Percentiles rank a stretch among this genome's conserved stretches.
Evolutionary conservation across 2,329 filamentous ascomycete genomes (phyloP).

Genomic region (Ophioceras dolichostomum): DNA sequence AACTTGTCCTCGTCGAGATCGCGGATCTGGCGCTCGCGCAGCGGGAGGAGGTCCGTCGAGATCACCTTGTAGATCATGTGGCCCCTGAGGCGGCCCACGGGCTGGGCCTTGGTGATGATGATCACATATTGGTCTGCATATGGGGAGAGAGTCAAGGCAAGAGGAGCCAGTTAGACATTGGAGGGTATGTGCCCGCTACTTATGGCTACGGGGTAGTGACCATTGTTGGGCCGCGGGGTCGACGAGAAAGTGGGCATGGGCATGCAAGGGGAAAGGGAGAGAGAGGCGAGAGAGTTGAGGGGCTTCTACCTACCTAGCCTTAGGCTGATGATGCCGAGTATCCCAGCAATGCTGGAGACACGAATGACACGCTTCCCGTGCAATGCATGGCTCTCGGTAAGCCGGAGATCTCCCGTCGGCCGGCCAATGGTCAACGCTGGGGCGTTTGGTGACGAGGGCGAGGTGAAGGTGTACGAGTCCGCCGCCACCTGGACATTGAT

Average conservation of each 20-base stretch:
- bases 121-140: conserved; percentile 81
- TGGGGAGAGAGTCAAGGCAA: conserved; percentile 1
- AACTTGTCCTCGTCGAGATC: conserved; percentile 94
- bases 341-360: conserved; percentile 89
- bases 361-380: conserved; percentile 58
- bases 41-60: conserved; percentile 82
- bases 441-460: conserved; percentile 82
- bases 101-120: conserved; percentile 86
- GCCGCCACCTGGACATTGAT: conserved; percentile 92
- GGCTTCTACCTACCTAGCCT: conserved; percentile 62
- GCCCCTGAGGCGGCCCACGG: conserved; percentile 82
- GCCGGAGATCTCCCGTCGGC: conserved; percentile 78
- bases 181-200: too few species aligned
- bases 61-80: conserved; percentile 94
- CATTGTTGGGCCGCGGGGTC: too few species aligned
- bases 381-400: conserved; percentile 67
- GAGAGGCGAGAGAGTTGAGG: too few species aligned
- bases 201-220: too few species aligned
- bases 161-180: too few species aligned
- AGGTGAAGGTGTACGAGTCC: conserved; percentile 92
- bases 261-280: neutral
- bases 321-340: conserved; percentile 86
- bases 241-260: too few species aligned
- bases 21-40: conserved; percentile 83
- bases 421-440: conserved; percentile 82